Conservation (phyloP, 352 stramenopile species). For the Pilasporangium apinafurcum region DNA sequence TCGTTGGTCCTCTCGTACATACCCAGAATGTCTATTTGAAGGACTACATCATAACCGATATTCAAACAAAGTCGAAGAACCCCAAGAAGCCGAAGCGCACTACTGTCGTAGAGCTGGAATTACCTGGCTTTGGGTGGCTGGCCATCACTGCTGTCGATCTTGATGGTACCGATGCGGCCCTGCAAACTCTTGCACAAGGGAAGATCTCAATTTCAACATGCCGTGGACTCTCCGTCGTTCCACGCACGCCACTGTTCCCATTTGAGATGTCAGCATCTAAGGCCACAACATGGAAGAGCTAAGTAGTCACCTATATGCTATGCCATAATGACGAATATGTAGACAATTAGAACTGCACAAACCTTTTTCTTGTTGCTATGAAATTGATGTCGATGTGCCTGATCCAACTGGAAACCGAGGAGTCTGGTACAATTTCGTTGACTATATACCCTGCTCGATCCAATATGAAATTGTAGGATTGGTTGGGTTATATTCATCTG, state of each 20-base stretch:
- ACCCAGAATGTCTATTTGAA: constrained; percentile 54
- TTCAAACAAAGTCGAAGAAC: constrained; percentile 66
- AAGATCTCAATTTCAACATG: constrained; percentile 65
- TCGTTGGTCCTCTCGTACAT: constrained; percentile 53
- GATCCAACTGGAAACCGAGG: too few relatives aligned
- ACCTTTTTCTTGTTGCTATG: too few relatives aligned
- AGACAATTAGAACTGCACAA: too few relatives aligned
- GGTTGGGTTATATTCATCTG: too few relatives aligned
- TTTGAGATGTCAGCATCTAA: constrained; percentile 79
- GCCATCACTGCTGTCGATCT: constrained; percentile 73
- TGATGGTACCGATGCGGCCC: constrained; percentile 58
- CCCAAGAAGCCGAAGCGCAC: constrained; percentile 74
- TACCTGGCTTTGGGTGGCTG: constrained; percentile 79
- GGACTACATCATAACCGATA: constrained; percentile 59
- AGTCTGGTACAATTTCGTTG: too few relatives aligned
- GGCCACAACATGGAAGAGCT: constrained; percentile 70
- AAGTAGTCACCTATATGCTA: too few relatives aligned
- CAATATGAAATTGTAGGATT: too few relatives aligned
- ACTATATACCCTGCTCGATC: too few relatives aligned
- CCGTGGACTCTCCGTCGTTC: constrained; percentile 45
- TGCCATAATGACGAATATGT: neutral
- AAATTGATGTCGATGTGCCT: too few relatives aligned
- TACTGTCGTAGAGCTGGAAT: constrained; percentile 67
- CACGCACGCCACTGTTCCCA: constrained; percentile 63
- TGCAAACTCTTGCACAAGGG: constrained; percentile 51